These are phyloP conservation scores for Sclerotinia glacialis DNA, from an alignment of 2,329 filamentous ascomycete genomes.

Conservation along the genomic window DNA sequence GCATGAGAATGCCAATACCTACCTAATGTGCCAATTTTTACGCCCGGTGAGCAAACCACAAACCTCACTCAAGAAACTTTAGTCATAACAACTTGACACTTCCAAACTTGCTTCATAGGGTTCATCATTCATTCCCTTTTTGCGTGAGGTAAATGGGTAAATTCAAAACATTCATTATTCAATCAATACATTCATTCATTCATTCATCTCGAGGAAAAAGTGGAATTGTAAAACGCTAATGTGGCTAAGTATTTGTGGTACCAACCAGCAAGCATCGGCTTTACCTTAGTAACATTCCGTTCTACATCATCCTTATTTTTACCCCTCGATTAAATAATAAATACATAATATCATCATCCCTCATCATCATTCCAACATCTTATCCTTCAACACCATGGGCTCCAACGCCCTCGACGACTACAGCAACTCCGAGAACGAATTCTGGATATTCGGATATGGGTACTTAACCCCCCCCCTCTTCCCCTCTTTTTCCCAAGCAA, in stretches of 20 bases:
- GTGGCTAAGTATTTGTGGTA: no score
- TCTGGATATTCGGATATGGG: constrained; percentile 99
- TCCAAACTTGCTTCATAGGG: background rate
- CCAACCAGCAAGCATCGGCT: background rate
- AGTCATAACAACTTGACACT: background rate
- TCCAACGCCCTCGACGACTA: constrained; percentile 1
- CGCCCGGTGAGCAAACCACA: background rate
- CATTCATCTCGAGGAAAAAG: constrained; percentile 9
- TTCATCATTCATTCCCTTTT: background rate
- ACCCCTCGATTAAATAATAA: background rate
- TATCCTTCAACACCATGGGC: background rate
- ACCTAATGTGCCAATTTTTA: background rate
- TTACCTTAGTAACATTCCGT: background rate
- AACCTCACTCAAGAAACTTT: background rate
- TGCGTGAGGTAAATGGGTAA: background rate
- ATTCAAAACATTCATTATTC: no score
- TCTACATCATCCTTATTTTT: background rate
- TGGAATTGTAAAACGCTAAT: constrained; percentile 2
- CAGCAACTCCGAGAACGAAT: constrained; percentile 50
- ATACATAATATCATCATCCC: background rate
- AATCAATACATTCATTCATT: no score
- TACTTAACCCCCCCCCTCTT: constrained; percentile 41
- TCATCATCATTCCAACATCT: background rate
- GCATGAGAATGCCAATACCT: constrained; percentile 13
- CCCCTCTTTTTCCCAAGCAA: background rate